phyloP scores from a whole-genome alignment of 352 stramenopile genomes.

The Globisporangium cylindrosporum region DNA sequence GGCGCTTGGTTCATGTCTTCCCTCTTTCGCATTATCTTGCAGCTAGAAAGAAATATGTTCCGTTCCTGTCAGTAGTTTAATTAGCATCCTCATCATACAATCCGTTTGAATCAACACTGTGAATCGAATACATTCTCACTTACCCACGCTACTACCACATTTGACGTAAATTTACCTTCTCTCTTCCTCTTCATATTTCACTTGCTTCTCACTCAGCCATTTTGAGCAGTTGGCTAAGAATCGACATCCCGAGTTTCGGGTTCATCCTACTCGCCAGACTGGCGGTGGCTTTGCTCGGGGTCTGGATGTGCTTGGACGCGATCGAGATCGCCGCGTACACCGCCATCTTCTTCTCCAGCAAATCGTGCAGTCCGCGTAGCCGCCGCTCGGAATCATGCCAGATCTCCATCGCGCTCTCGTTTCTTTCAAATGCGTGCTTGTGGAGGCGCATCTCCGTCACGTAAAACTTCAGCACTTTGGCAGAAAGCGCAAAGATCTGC shows the following conservation, averaged over 20 bases:
- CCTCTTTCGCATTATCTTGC: background rate
- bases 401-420: constrained; percentile 9
- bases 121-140: constrained; percentile 7
- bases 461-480: constrained; percentile 61
- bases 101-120: background rate
- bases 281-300: constrained; percentile 13
- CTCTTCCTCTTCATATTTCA: constrained; percentile 13
- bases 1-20: background rate
- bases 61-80: constrained; percentile 8
- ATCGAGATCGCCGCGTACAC: constrained; percentile 40
- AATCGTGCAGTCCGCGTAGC: constrained; percentile 40
- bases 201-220: constrained; percentile 31
- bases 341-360: constrained; percentile 58
- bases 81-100: background rate
- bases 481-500: constrained; percentile 71
- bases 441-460: constrained; percentile 32
- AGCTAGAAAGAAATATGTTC: background rate
- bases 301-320: constrained; percentile 9
- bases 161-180: background rate
- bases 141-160: background rate
- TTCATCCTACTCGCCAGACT: constrained; percentile 69
- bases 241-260: constrained; percentile 53
- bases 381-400: constrained; percentile 61
- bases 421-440: constrained; percentile 5
- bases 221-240: constrained; percentile 49